A percentile compares a stretch with the other conserved stretches of the same genome.
Conservation (phyloP, 768 basidiomycete genomes). For the Russula earlei region DNA sequence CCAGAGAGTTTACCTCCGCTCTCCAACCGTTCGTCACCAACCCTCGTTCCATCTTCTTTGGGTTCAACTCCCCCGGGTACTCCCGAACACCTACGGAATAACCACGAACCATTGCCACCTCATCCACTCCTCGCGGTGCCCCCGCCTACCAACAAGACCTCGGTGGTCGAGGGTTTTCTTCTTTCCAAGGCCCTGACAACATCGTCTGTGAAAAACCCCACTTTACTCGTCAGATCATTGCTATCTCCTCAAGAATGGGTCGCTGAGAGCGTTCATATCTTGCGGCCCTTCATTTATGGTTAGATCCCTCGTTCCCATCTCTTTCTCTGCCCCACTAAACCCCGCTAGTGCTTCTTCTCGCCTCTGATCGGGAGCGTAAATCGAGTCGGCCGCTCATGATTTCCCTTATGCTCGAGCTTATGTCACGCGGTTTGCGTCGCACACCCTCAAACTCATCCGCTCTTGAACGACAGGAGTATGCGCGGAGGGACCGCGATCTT, state of each 20-base stretch:
- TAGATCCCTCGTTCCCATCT: slow-evolving; percentile 18
- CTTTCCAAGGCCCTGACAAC: slow-evolving; percentile 74
- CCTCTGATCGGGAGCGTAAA: slow-evolving; percentile 27
- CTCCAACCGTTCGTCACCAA: slow-evolving; percentile 46
- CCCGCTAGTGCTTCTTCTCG: slow-evolving; percentile 32
- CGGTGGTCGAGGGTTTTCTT: slow-evolving; percentile 68
- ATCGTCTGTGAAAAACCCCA: slow-evolving; percentile 60
- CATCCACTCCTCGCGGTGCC: slow-evolving; percentile 52
- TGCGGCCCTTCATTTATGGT: slow-evolving; percentile 76
- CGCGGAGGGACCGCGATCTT: slow-evolving; percentile 71
- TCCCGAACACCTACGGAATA: slow-evolving; percentile 77
- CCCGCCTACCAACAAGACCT: slow-evolving; percentile 41
- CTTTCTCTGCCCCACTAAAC: not conserved
- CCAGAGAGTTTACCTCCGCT: slow-evolving; percentile 47
- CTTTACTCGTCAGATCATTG: slow-evolving; percentile 53
- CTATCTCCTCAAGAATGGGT: slow-evolving; percentile 63
- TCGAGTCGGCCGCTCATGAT: slow-evolving; percentile 56
- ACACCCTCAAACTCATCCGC: slow-evolving; percentile 48
- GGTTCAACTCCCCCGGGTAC: slow-evolving; percentile 48
- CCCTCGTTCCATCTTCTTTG: slow-evolving; percentile 49
- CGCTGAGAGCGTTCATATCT: slow-evolving; percentile 58
- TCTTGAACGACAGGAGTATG: slow-evolving; percentile 71
- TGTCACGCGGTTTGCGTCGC: slow-evolving; percentile 68
- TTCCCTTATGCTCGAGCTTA: slow-evolving; percentile 57
- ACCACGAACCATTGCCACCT: slow-evolving; percentile 54